Evolutionary conservation across 2,329 filamentous ascomycete genomes (phyloP).

Genomic region (Scleromitrula shiraiana): DNA sequence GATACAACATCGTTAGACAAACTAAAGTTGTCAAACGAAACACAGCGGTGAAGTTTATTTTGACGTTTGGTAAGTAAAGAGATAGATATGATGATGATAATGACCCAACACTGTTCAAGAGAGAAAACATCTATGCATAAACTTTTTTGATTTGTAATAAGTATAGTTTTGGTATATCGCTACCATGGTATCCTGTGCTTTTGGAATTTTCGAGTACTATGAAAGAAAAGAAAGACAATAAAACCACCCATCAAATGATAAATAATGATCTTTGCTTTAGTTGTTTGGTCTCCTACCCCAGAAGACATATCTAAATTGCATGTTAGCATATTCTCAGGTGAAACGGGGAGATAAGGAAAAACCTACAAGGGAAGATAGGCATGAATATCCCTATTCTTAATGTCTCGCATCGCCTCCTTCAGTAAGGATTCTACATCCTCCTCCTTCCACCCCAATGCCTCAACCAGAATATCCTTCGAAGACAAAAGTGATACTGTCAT

Average conservation of each 20-base stretch:
- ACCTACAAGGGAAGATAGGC: not conserved
- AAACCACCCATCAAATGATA: too few relatives aligned
- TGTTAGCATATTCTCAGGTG: too few relatives aligned
- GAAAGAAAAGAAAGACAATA: not conserved
- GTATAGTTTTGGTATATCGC: too few relatives aligned
- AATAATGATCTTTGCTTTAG: too few relatives aligned
- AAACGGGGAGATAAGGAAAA: too few relatives aligned
- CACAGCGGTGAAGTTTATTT: not conserved
- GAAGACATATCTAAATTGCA: not conserved
- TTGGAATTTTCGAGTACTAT: not conserved
- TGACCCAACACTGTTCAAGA: too few relatives aligned
- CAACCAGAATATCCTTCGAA: not conserved
- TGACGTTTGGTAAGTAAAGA: not conserved
- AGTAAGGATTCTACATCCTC: not conserved
- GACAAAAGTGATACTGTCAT: constrained; percentile 3
- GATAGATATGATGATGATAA: too few relatives aligned
- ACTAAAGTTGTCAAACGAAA: not conserved
- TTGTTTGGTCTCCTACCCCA: not conserved
- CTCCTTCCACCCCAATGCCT: not conserved
- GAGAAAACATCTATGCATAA: too few relatives aligned
- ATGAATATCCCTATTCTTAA: not conserved
- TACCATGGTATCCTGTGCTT: not conserved
- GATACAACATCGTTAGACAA: not conserved
- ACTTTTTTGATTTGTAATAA: too few relatives aligned
- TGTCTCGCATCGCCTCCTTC: not conserved